These are phyloP conservation scores for Leishmania martiniquensis DNA, from an alignment of 208 protist species.

Conservation along the genomic window DNA sequence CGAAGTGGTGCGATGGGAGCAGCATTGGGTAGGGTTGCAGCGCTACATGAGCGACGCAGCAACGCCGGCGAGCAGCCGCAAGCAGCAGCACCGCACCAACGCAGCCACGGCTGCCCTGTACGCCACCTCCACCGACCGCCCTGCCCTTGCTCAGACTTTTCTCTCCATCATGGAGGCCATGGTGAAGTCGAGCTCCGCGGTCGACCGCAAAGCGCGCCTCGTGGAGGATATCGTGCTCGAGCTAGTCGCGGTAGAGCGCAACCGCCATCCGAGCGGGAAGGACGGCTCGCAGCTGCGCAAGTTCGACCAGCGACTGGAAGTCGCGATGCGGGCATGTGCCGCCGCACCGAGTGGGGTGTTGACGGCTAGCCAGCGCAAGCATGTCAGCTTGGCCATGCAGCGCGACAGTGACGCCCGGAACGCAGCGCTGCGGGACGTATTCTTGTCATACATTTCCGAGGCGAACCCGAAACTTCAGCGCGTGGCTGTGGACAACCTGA, in stretches of 20 bases:
- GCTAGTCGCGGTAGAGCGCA: conserved; percentile 62
- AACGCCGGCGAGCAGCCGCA: background rate
- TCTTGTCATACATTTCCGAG: conserved; percentile 62
- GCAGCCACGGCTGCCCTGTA: conserved; percentile 26
- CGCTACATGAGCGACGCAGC: background rate
- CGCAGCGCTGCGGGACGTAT: conserved; percentile 48
- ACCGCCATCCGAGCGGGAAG: conserved; percentile 57
- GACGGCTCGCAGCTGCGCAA: conserved; percentile 51
- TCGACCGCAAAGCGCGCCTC: conserved; percentile 48
- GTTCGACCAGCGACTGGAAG: conserved; percentile 72
- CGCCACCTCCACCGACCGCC: conserved; percentile 60
- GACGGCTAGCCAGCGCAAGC: conserved; percentile 32
- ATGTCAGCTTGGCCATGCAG: conserved; percentile 10
- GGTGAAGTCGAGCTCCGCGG: conserved; percentile 46
- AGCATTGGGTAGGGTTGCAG: conserved; percentile 31
- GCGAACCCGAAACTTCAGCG: conserved; percentile 70
- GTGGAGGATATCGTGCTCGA: conserved; percentile 75
- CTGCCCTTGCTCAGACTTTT: conserved; percentile 83
- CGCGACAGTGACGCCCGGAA: conserved; percentile 35
- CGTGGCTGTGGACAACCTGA: conserved; percentile 76
- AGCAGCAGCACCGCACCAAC: background rate
- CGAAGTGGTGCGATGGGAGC: conserved; percentile 68
- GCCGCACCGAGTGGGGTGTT: conserved; percentile 50
- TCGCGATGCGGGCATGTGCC: conserved; percentile 74
- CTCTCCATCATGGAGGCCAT: conserved; percentile 68